phyloP scores from a whole-genome alignment of 306 rosid genomes.

The Cucurbita argyrosperma region DNA sequence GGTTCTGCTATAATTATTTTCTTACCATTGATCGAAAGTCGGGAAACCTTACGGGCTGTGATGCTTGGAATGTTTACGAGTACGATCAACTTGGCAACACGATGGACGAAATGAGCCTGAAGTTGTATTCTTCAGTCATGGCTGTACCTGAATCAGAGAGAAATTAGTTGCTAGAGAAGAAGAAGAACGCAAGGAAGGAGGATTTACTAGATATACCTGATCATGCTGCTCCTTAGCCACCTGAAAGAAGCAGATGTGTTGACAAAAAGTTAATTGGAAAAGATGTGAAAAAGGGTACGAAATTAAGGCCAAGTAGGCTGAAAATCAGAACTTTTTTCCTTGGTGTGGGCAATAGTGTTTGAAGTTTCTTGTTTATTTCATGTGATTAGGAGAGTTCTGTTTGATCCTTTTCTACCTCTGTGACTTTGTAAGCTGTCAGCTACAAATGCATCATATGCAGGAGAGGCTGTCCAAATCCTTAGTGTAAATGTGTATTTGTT shows the following conservation, averaged over 20 bases:
- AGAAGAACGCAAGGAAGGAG: too few relatives aligned
- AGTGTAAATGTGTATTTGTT: not conserved
- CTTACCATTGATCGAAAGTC: conserved; percentile 56
- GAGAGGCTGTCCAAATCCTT: not conserved
- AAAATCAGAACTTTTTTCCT: not conserved
- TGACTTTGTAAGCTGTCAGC: not conserved
- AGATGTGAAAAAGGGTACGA: not conserved
- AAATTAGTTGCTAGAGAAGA: too few relatives aligned
- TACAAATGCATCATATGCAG: not conserved
- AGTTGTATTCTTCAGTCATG: conserved; percentile 42
- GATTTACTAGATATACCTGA: too few relatives aligned
- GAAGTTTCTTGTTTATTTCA: not conserved
- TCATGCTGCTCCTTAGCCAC: too few relatives aligned
- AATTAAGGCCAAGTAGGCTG: not conserved
- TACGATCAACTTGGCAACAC: conserved; percentile 51
- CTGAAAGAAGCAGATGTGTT: too few relatives aligned
- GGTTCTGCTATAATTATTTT: conserved; percentile 65
- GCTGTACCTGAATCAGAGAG: too few relatives aligned
- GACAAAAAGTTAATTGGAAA: too few relatives aligned
- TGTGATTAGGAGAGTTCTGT: not conserved
- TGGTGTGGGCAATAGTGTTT: not conserved
- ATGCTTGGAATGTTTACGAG: conserved; percentile 59
- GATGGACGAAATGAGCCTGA: conserved; percentile 59
- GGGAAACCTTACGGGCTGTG: conserved; percentile 51
- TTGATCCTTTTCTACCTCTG: not conserved